phyloP scores from a whole-genome alignment of 768 basidiomycete genomes.

The Tricholoma bakamatsutake region DNA sequence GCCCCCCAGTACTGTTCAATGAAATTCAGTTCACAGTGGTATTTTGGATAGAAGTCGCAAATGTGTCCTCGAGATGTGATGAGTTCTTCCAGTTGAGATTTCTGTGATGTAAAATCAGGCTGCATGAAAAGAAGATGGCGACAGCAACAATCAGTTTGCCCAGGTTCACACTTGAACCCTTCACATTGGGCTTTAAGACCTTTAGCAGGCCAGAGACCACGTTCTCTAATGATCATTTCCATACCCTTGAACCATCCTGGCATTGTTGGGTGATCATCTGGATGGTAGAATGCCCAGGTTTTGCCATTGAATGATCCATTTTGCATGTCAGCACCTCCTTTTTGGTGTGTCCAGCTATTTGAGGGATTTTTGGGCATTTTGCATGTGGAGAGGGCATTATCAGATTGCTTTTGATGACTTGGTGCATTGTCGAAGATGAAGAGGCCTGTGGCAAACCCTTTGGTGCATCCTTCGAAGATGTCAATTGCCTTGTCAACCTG shows the following conservation, averaged over 20 bases:
- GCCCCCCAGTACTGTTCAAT: too few species aligned
- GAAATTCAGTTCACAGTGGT: too few species aligned
- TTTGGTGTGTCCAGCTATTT: constrained; percentile 9
- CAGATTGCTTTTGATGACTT: constrained; percentile 15
- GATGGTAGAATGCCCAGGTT: constrained; percentile 28
- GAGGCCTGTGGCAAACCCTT: constrained; percentile 13
- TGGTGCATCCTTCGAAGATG: neutral
- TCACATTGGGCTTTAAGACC: constrained; percentile 13
- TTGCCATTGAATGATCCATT: constrained; percentile 14
- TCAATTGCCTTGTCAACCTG: neutral
- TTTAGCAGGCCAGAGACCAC: constrained; percentile 11
- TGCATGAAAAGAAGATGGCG: too few species aligned
- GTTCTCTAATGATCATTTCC: constrained; percentile 20
- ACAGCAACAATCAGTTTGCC: too few species aligned
- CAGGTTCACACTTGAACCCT: too few species aligned
- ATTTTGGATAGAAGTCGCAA: too few species aligned
- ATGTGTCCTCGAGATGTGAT: too few species aligned
- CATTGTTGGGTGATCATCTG: constrained; percentile 6
- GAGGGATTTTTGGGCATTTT: constrained; percentile 21
- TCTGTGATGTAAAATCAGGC: too few species aligned
- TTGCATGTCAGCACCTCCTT: constrained; percentile 16
- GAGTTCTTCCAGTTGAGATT: too few species aligned
- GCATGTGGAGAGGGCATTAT: constrained; percentile 21
- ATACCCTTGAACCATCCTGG: constrained; percentile 31
- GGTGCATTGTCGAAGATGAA: neutral